Conservation (phyloP, 306 rosid genomes). For the Crotalaria pallida region DNA sequence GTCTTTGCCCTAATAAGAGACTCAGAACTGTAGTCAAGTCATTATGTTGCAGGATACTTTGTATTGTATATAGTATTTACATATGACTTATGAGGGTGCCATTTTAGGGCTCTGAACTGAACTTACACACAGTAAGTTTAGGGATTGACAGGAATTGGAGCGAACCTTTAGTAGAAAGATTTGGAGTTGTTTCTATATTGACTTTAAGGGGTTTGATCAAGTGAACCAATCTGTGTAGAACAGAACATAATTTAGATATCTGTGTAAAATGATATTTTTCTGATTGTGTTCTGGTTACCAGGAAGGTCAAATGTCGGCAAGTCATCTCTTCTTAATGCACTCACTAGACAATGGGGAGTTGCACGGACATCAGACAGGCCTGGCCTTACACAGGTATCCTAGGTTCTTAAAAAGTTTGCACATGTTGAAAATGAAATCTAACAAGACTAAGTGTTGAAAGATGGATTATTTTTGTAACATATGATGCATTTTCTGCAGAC, state of each 20-base stretch:
- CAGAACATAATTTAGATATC: not conserved
- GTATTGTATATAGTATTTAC: not conserved
- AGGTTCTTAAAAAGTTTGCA: not conserved
- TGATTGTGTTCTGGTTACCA: constrained; percentile 29
- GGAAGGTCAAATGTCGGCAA: constrained; percentile 98
- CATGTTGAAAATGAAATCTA: not conserved
- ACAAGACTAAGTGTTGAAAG: not conserved
- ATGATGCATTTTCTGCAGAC: constrained; percentile 48
- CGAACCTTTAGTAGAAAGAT: not conserved
- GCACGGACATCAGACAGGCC: constrained; percentile 89
- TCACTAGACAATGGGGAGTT: constrained; percentile 96
- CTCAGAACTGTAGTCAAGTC: not conserved
- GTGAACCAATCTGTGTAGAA: not conserved
- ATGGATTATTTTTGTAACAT: constrained; percentile 9
- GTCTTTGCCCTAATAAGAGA: not conserved
- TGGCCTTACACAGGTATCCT: constrained; percentile 85
- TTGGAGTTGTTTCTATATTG: not conserved
- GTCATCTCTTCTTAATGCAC: constrained; percentile 89
- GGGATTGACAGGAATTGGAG: not conserved
- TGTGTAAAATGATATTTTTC: not conserved
- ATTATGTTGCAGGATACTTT: not conserved
- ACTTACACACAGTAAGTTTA: not conserved
- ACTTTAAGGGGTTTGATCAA: not conserved
- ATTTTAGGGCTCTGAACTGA: not conserved
- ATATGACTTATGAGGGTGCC: not conserved